These are phyloP conservation scores for Talaromyces sp. DNA, from an alignment of 2,329 filamentous ascomycete genomes.

Conservation along the genomic window DNA sequence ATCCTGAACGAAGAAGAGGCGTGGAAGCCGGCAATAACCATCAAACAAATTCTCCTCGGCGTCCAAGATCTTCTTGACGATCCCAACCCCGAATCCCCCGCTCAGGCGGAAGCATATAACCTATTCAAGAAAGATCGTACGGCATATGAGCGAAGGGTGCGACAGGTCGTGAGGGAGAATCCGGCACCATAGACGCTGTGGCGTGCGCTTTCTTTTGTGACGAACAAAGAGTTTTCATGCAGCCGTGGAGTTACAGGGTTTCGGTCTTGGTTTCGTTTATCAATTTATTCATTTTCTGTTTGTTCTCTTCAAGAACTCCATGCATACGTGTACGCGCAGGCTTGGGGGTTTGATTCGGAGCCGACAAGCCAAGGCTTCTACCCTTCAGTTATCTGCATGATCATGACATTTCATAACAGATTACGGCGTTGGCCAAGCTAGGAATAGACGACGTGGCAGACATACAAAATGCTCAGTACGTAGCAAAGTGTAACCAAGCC, in stretches of 20 bases:
- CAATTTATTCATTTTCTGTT: neutral
- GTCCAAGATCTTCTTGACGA: constrained; percentile 95
- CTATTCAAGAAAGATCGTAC: constrained; percentile 83
- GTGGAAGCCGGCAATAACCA: constrained; percentile 97
- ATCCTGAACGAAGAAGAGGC: constrained; percentile 98
- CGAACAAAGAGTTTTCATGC: neutral
- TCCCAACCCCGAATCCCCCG: constrained; percentile 93
- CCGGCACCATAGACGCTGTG: constrained; percentile 56
- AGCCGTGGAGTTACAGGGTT: neutral
- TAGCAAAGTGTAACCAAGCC: neutral
- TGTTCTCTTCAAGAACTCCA: neutral
- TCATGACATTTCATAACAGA: neutral
- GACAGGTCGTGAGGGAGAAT: constrained; percentile 83
- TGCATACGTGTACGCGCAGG: neutral
- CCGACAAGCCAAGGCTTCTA: neutral
- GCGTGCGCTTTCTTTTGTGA: neutral
- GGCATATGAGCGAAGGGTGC: constrained; percentile 86
- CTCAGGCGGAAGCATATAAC: constrained; percentile 96
- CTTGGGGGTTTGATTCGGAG: neutral
- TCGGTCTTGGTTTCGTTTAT: neutral
- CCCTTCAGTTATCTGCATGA: neutral
- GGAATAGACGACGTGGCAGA: neutral
- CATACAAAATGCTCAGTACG: neutral
- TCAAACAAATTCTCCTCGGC: constrained; percentile 93
- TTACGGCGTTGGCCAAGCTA: neutral